Evolutionary conservation across 177 flowering plant species (phyloP).

Genomic region (Tripterygium wilfordii): DNA sequence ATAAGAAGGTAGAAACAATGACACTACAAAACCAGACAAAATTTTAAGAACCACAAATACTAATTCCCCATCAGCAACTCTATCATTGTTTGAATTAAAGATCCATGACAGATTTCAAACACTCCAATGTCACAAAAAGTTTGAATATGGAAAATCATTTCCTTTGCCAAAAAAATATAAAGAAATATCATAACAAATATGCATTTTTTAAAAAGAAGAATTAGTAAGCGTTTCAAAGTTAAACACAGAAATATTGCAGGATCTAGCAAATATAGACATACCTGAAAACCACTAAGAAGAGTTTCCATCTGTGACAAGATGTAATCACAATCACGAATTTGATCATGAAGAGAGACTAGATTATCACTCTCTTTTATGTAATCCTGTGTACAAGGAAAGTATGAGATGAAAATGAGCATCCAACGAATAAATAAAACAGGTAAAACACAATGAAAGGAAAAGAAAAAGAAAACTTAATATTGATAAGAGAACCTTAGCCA

Average conservation of each 20-base stretch:
- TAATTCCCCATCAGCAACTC: no score
- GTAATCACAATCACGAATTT: conserved; percentile 87
- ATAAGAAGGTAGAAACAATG: no score
- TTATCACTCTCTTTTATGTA: conserved; percentile 95
- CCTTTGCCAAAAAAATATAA: no score
- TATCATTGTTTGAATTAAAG: no score
- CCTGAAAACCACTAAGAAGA: conserved; percentile 97
- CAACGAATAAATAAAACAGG: neutral
- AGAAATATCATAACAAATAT: no score
- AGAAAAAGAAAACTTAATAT: no score
- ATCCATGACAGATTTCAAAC: no score
- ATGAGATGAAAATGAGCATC: neutral
- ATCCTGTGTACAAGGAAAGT: conserved; percentile 46
- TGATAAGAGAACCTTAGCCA: no score
- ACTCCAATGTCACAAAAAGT: no score
- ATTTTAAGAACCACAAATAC: no score
- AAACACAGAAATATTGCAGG: neutral
- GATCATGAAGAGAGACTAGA: conserved; percentile 92
- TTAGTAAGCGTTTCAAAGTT: neutral
- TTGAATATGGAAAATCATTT: no score
- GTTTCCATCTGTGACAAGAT: conserved; percentile 96
- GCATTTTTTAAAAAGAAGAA: neutral
- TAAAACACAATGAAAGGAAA: neutral
- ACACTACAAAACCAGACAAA: no score
- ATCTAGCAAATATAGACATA: conserved; percentile 14